Conservation (phyloP, 345 rosid species). For the Turritis glabra region DNA sequence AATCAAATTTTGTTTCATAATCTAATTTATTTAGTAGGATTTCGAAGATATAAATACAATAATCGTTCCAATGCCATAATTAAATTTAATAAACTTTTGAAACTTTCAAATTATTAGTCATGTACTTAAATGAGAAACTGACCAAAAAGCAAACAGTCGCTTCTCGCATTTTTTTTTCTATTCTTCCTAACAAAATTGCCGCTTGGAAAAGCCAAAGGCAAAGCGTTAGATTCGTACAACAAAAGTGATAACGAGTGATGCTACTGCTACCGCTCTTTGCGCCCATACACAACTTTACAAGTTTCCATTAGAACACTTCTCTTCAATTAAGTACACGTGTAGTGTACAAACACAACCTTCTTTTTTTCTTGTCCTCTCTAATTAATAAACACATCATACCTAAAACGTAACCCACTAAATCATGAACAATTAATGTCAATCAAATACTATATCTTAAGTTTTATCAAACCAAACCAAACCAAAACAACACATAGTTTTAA, state of each 20-base stretch:
- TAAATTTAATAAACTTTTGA: neutral
- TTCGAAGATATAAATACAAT: too few species aligned
- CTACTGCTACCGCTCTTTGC: neutral
- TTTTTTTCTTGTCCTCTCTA: slow-evolving; percentile 1
- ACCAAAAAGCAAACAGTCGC: neutral
- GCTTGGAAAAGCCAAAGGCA: neutral
- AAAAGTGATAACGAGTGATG: slow-evolving; percentile 12
- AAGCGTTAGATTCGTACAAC: slow-evolving; percentile 8
- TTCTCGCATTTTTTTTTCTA: neutral
- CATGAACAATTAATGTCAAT: neutral
- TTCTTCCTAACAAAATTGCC: neutral
- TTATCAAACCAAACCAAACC: neutral
- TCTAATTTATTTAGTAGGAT: too few species aligned
- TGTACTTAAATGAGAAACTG: neutral
- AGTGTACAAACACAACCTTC: slow-evolving; percentile 4
- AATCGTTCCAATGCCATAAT: neutral
- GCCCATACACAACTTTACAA: neutral
- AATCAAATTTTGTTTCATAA: too few species aligned
- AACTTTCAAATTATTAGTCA: neutral
- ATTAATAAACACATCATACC: neutral
- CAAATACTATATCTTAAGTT: neutral
- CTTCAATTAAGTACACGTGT: slow-evolving; percentile 11
- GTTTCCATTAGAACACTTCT: neutral
- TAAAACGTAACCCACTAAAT: neutral
- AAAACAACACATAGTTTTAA: neutral